Evolutionary conservation across 208 protist species (phyloP).

Genomic region (Trypanosoma theileri): DNA sequence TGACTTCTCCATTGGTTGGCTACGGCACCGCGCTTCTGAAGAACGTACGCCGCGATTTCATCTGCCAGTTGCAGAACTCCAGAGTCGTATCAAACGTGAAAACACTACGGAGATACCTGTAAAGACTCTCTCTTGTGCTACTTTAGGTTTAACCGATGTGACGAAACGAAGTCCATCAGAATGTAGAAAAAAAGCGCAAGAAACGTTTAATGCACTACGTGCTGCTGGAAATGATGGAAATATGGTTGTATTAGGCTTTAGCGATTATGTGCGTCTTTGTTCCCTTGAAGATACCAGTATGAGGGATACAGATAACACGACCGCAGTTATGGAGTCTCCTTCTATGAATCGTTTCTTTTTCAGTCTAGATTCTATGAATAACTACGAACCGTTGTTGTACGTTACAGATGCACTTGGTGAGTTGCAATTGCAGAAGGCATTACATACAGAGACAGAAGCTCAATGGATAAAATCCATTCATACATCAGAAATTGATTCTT

Average conservation of each 20-base stretch:
- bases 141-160: too few relatives aligned
- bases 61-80: neutral
- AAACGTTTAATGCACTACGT: constrained; percentile 10
- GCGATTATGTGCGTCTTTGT: constrained; percentile 27
- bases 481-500: neutral
- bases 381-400: constrained; percentile 12
- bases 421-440: constrained; percentile 4
- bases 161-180: too few relatives aligned
- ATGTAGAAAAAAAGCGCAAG: neutral
- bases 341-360: constrained; percentile 4
- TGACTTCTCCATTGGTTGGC: constrained; percentile 27
- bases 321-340: neutral
- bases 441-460: too few relatives aligned
- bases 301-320: neutral
- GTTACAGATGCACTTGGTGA: constrained; percentile 34
- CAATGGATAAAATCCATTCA: too few relatives aligned
- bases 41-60: constrained; percentile 24
- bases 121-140: neutral
- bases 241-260: constrained; percentile 24
- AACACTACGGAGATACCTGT: neutral
- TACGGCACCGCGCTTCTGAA: constrained; percentile 20
- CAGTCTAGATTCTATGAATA: constrained; percentile 21
- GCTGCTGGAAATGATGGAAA: neutral
- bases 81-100: neutral
- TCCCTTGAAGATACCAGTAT: constrained; percentile 15